Conservation (phyloP, 2,329 filamentous ascomycete species). For the Fusarium sp. region DNA sequence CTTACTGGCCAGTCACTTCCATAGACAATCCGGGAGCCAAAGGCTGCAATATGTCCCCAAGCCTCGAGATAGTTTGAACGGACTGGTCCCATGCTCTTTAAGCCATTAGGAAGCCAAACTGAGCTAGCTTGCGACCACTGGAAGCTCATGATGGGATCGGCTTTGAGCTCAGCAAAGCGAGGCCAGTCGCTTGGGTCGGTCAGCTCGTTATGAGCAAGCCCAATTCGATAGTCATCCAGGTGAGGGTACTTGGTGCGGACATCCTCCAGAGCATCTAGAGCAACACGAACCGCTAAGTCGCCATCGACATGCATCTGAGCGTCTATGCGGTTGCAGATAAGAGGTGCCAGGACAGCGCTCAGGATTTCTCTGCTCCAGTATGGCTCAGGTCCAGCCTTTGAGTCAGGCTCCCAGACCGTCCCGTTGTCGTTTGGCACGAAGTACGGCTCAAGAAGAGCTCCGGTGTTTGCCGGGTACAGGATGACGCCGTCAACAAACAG, state of each 20-base stretch:
- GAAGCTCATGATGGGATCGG: neutral
- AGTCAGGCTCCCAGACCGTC: neutral
- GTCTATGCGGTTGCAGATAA: neutral
- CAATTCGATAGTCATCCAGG: neutral
- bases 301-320: neutral
- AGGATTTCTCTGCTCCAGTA: neutral
- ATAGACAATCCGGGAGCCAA: neutral
- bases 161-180: neutral
- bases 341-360: neutral
- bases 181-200: neutral
- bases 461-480: neutral
- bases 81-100: neutral
- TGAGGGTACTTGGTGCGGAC: neutral
- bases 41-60: neutral
- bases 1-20: neutral
- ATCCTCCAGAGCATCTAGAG: neutral
- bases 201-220: neutral
- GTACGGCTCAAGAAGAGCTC: neutral
- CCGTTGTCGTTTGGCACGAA: neutral
- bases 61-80: neutral
- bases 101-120: neutral
- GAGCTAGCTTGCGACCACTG: neutral
- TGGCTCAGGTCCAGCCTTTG: neutral
- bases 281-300: neutral
- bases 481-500: neutral